Evolutionary conservation across 192 early-diverging fungal genomes (phyloP).

Genomic region (Ambispora gerdemannii): DNA sequence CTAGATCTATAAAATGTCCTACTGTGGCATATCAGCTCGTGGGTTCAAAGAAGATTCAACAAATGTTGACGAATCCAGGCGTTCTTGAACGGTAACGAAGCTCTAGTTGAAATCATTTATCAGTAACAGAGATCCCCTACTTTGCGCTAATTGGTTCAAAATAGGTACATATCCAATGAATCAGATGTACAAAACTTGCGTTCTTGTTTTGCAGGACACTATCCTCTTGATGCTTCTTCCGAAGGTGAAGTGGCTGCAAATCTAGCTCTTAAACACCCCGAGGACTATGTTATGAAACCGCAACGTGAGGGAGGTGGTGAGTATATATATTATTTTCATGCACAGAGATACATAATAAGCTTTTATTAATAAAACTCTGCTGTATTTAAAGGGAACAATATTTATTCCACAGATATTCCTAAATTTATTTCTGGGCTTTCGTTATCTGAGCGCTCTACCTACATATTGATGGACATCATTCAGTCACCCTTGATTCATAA

Average conservation of each 20-base stretch:
- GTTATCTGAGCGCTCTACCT: slow-evolving; percentile 69
- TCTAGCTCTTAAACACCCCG: slow-evolving; percentile 61
- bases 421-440: slow-evolving; percentile 50
- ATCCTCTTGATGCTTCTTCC: slow-evolving; percentile 71
- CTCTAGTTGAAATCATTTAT: not conserved
- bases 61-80: slow-evolving; percentile 79
- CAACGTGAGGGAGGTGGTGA: slow-evolving; percentile 93
- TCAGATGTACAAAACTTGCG: slow-evolving; percentile 53
- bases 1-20: slow-evolving; percentile 83
- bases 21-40: slow-evolving; percentile 86
- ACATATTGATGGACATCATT: slow-evolving; percentile 97
- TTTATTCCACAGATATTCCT: slow-evolving; percentile 84
- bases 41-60: slow-evolving; percentile 96
- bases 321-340: not conserved
- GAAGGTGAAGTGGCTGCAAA: slow-evolving; percentile 67
- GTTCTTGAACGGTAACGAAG: slow-evolving; percentile 72
- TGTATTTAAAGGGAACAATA: slow-evolving; percentile 66
- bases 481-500: slow-evolving; percentile 69
- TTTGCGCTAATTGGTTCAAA: not conserved
- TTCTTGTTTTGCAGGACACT: slow-evolving; percentile 83
- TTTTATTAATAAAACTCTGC: not conserved
- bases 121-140: too few relatives aligned
- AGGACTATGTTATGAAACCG: slow-evolving; percentile 86
- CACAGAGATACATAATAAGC: not conserved
- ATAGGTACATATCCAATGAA: slow-evolving; percentile 47